Evolutionary conservation across 768 basidiomycete species (phyloP).

Genomic region (Tephrocybe sp.): DNA sequence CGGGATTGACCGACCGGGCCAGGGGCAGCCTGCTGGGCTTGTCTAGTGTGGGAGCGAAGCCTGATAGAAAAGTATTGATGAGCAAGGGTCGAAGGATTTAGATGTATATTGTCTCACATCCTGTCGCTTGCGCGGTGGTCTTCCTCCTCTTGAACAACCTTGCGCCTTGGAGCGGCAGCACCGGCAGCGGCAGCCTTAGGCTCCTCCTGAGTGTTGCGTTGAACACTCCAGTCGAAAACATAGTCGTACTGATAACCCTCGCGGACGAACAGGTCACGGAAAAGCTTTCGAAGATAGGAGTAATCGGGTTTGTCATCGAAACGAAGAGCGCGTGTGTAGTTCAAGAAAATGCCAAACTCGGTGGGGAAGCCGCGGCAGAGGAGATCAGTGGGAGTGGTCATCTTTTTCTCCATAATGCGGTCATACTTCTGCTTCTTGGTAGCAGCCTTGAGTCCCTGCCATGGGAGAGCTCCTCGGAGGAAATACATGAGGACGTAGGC

Average conservation of each 20-base stretch:
- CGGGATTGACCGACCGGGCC: conserved; percentile 47
- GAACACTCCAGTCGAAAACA: conserved; percentile 98
- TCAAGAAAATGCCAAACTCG: conserved; percentile 98
- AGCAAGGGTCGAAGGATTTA: conserved; percentile 9
- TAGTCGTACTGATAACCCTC: conserved; percentile 99
- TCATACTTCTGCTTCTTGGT: conserved; percentile 99
- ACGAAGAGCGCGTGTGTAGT: conserved; percentile 97
- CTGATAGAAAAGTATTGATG: conserved; percentile 32
- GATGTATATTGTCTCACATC: conserved; percentile 54
- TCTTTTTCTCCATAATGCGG: conserved; percentile 99
- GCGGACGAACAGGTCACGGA: conserved; percentile 96
- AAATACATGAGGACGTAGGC: conserved; percentile 99
- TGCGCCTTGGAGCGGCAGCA: conserved; percentile 46
- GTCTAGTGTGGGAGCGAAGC: conserved; percentile 87
- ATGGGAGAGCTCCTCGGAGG: conserved; percentile 95
- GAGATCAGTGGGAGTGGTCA: conserved; percentile 96
- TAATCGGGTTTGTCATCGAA: conserved; percentile 99
- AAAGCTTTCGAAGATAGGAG: conserved; percentile 98
- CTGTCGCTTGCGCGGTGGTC: conserved; percentile 80
- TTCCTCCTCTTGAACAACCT: conserved; percentile 83
- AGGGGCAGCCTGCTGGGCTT: conserved; percentile 63
- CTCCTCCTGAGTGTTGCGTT: conserved; percentile 70
- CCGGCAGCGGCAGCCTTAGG: conserved; percentile 50
- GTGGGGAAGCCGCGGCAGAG: conserved; percentile 99
- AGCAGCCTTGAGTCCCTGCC: conserved; percentile 99